Evolutionary conservation across 83 land plant genomes (phyloP), one percentile per base, ranked within the genome.

Genomic region (Picea engelmannii): DNA sequence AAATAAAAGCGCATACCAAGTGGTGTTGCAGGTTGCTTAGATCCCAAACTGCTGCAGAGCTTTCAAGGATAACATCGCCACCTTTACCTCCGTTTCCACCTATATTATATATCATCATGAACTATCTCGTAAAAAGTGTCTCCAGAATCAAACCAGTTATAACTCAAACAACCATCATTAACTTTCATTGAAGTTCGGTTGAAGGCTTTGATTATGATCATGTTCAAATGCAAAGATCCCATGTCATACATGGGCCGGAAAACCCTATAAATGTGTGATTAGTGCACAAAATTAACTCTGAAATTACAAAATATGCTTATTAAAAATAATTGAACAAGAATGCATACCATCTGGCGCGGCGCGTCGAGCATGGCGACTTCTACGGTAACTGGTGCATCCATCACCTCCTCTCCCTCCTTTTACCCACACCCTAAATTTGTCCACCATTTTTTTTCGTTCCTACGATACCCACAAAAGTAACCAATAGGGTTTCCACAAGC

Each of bases 31-130:
- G 82, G 86, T 88, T 83, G 67, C 98, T 91, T 83, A 95, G 93
- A 83, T 97, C 99, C 98, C 98, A 95, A 67, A 92, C 85, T 66
- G 89, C 82, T 15, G 91, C 73, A 38, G 98, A 90, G 84, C 98
- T 91, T 81, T 92, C 91, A 4, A 97, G 85, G 61, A 95, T 92
- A 44, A 97, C 99, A 87, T 95, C 93, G 21, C 99, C 99, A 77
- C 99, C 99, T 86, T 87, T 94, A 76, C 99, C 99, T 84, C 99
- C 99, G 88, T 90, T 92, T 6, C 98, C 99, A 80, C 99, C 99
- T 97, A 78, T 80, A 84, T 81, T 16, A 58, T 79, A 47, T 15
- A 27, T 9, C 20, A 18, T 49, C 55, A 49, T 49, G 9, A 49
- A 10, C 55, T 10, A 8, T 49, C 9, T 49, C 55, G 55, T 49